These are phyloP conservation scores for Rehmannia glutinosa DNA, from an alignment of 257 asterid genomes.

Conservation along the genomic window DNA sequence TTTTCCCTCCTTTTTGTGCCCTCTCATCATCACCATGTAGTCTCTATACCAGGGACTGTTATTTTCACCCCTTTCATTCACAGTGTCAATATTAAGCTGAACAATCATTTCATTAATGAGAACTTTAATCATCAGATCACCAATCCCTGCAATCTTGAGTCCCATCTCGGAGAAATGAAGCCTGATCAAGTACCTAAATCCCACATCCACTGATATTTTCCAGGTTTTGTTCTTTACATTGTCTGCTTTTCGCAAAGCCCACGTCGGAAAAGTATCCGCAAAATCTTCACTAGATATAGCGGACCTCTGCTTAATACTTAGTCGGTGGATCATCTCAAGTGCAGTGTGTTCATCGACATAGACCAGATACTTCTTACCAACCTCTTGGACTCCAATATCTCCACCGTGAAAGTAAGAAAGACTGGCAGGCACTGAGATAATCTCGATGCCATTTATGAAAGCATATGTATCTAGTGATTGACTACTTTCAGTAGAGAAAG, in stretches of 20 bases:
- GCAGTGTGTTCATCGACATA: conserved; percentile 37
- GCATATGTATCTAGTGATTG: conserved; percentile 17
- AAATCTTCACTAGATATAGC: conserved; percentile 25
- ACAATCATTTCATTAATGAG: conserved; percentile 33
- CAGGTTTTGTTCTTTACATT: conserved; percentile 23
- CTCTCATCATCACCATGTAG: no score
- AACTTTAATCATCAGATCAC: conserved; percentile 28
- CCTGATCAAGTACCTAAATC: conserved; percentile 51
- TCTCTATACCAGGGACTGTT: no score
- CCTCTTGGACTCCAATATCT: conserved; percentile 13
- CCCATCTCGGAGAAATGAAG: conserved; percentile 49
- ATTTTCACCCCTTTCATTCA: conserved; percentile 26
- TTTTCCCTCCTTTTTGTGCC: conserved; percentile 33
- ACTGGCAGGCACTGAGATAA: conserved; percentile 17
- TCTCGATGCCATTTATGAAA: conserved; percentile 31
- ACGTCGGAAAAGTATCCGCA: conserved; percentile 22
- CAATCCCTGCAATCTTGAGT: conserved; percentile 16
- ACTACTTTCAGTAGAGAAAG: conserved; percentile 18
- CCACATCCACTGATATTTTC: conserved; percentile 43
- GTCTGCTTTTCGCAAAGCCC: conserved; percentile 22
- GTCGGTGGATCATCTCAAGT: conserved; percentile 34
- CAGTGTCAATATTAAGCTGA: conserved; percentile 22
- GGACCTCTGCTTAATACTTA: conserved; percentile 26
- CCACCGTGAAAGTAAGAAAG: conserved; percentile 14
- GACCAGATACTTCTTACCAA: conserved; percentile 23